Evolutionary conservation across 2,329 filamentous ascomycete genomes (phyloP), one percentile per base, ranked within the genome.

Genomic region (Talaromyces sp.): DNA sequence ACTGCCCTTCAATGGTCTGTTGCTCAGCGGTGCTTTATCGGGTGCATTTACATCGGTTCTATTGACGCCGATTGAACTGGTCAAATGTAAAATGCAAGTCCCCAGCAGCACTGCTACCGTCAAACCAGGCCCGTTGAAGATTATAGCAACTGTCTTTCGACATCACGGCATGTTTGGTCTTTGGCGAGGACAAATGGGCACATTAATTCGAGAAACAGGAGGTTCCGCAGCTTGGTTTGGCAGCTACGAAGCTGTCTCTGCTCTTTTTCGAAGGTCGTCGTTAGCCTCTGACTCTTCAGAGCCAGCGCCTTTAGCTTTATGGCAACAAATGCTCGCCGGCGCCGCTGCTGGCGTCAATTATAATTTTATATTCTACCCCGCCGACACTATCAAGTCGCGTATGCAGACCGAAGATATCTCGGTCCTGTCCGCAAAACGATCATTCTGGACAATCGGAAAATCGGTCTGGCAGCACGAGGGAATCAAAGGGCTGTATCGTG

Each of bases 51-150:
- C 95, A 0, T 97, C 92, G 0, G 84, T 97, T 57, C 87, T 97
- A 37, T 86, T 99, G 67, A 99, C 95, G 0, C 95, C 95, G 0
- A 92, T 99, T 70, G 95, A 99, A 80, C 86, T 99, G 61, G 91
- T 99, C 75, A 99, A 99, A 80, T 99, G 95, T 85, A 96, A 95
- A 79, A 96, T 99, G 81, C 95, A 99, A 77, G 93, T 94, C 0
- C 92, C 85, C 16, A 64, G 80, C 4, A 75, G 74, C 27, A 73
- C 73, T 2, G 76, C 76, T 3, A 71, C 68, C 11, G 60, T 68
- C 13, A 82, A 80, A 13, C 79, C 90, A 5, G 85, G 86, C 0
- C 89, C 93, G 0, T 74, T 91, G 13, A 79, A 86, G 5, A 88
- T 97, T 49, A 90, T 98, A 50, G 83, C 85, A 31, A 87, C 93